These are phyloP conservation scores for Populus deltoides DNA, from an alignment of 345 rosid genomes.

Conservation along the genomic window DNA sequence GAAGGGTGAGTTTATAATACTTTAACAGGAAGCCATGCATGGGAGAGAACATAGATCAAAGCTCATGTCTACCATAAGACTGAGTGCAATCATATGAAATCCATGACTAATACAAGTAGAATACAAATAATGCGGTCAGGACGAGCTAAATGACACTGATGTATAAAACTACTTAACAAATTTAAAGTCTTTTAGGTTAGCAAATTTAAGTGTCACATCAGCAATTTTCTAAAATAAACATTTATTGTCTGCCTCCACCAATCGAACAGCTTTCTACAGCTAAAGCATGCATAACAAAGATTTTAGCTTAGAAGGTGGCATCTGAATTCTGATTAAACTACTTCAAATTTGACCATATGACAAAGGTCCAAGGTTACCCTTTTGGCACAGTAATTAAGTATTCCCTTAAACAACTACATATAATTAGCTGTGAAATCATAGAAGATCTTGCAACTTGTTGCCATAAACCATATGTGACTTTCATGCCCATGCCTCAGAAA, in stretches of 20 bases:
- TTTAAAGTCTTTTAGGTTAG: background rate
- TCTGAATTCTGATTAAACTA: background rate
- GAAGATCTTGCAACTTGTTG: background rate
- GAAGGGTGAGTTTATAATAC: too few species aligned
- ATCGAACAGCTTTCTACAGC: background rate
- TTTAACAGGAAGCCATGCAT: too few species aligned
- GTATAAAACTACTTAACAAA: background rate
- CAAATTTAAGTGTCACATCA: background rate
- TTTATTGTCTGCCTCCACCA: background rate
- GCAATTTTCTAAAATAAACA: background rate
- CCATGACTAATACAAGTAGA: background rate
- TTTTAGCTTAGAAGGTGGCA: background rate
- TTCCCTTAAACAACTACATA: background rate
- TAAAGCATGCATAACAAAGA: background rate
- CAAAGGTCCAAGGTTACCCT: background rate
- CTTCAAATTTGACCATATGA: background rate
- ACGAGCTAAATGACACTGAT: background rate
- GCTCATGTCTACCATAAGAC: too few species aligned
- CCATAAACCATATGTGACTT: background rate
- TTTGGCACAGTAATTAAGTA: too few species aligned
- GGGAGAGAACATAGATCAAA: too few species aligned
- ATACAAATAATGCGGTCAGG: background rate
- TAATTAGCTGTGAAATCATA: background rate
- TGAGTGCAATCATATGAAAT: too few species aligned
- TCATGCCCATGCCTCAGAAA: background rate